Evolutionary conservation across 305 asterid genomes (phyloP), one percentile per base, ranked within the genome.

Genomic region (Caryopteris hybrid): DNA sequence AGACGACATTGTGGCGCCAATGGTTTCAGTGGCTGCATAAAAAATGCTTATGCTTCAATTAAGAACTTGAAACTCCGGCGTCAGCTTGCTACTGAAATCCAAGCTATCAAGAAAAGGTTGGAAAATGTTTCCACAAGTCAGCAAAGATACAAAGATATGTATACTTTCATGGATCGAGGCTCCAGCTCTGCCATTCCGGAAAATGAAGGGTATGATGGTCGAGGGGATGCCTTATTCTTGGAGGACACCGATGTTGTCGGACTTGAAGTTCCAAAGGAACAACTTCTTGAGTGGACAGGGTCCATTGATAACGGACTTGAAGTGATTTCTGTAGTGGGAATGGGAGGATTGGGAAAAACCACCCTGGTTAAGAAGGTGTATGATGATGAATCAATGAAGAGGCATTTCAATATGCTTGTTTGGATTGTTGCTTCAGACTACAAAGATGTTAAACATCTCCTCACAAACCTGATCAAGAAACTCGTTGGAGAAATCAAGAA

Each of bases 171-270:
- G 41, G 41, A 50, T 20, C 56, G 3, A 14, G 43, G 53, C 8
- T 66, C 63, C 9, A 47, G 45, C 46, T 27, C 51, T n/a, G 3
- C 31, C 29, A 9, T 31, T 20, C 6, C 51, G 0, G 10, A 21
- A 21, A 38, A 5, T 1, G 51, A 39, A 53, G 23, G 11, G 8
- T 31, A 61, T 38, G 76, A 74, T 11, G 54, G 72, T 43, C 68
- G 79, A 18, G 76, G 68, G 0, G 79, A 74, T 38, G 80, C 82
- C 14, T 47, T 78, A 18, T 48, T 75, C 10, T 34, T 78, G 13
- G 79, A 75, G 66, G 79, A 81, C 18, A 71, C 55, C 9, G 82
- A 81, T 39, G 69, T 81, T 10, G 80, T 45, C 8, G 51, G 51
- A 5, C 5, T 45, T 45, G 51, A 31, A 31, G 6, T 3, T 5